A percentile compares a stretch with the other conserved stretches of the same genome.
Conservation (phyloP, 1,284 basidiomycete genomes). For the Rhodofomes roseus region DNA sequence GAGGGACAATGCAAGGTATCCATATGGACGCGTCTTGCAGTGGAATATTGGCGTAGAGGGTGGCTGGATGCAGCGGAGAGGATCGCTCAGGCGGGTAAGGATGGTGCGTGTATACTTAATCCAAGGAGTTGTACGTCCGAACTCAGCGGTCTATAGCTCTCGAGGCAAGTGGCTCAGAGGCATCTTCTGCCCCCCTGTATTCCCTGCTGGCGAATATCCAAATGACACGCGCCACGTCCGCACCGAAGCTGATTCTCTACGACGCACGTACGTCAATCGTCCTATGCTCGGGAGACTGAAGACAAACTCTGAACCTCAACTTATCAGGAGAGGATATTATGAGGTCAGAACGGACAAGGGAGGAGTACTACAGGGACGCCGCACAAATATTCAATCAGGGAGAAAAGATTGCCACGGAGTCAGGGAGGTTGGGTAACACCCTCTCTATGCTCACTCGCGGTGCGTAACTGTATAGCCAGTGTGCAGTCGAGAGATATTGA, state of each 20-base stretch:
- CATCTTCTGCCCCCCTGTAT: conserved; percentile 62
- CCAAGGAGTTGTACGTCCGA: neutral
- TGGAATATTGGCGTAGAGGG: conserved; percentile 74
- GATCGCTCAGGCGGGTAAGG: conserved; percentile 58
- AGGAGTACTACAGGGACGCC: conserved; percentile 66
- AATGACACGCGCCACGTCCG: conserved; percentile 71
- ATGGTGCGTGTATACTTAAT: conserved; percentile 42
- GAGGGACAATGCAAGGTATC: conserved; percentile 66
- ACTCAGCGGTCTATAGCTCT: conserved; percentile 39
- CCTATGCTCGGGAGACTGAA: neutral
- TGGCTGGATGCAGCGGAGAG: conserved; percentile 66
- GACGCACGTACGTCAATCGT: conserved; percentile 60
- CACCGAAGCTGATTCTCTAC: conserved; percentile 73
- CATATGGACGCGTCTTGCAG: conserved; percentile 74
- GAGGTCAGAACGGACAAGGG: conserved; percentile 58
- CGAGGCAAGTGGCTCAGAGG: conserved; percentile 41
- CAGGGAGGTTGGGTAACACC: conserved; percentile 42
- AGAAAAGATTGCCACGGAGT: conserved; percentile 49
- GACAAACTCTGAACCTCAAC: conserved; percentile 1
- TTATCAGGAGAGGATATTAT: conserved; percentile 67
- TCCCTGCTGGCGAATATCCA: conserved; percentile 82
- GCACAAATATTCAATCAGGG: conserved; percentile 68
- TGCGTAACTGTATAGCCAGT: conserved; percentile 27
- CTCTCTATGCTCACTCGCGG: conserved; percentile 69
- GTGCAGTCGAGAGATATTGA: neutral